Evolutionary conservation across 2,329 filamentous ascomycete species (phyloP).

Genomic region (Fusarium brevicatenulatum): DNA sequence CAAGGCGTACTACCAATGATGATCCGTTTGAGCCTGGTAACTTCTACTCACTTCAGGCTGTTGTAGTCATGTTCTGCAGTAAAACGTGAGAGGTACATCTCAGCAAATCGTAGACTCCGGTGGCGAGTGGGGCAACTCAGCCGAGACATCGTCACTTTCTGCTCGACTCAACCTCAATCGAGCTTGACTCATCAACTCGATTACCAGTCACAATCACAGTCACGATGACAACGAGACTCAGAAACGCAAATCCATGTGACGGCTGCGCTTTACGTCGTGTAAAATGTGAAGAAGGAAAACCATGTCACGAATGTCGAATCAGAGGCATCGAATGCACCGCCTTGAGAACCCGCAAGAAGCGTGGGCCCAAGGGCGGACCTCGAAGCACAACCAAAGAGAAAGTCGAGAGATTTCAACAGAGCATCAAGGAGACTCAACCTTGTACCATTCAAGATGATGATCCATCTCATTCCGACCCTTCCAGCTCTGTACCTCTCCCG

Average conservation of each 20-base stretch:
- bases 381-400: conserved; percentile 25
- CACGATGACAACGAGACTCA: conserved; percentile 22
- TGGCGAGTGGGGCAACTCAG: conserved; percentile 27
- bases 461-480: background rate
- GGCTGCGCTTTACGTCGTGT: conserved; percentile 32
- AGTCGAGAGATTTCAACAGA: conserved; percentile 29
- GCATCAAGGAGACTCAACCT: conserved; percentile 10
- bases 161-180: background rate
- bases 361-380: conserved; percentile 30
- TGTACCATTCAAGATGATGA: background rate
- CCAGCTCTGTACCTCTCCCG: background rate
- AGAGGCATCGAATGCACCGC: conserved; percentile 30
- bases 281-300: conserved; percentile 31
- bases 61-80: background rate
- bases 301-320: conserved; percentile 29
- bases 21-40: rapidly evolving
- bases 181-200: background rate
- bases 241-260: conserved; percentile 33
- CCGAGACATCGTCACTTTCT: conserved; percentile 13
- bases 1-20: background rate
- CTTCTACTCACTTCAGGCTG: background rate
- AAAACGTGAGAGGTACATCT: background rate
- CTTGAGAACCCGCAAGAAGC: conserved; percentile 25
- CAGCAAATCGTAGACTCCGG: background rate
- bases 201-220: background rate